phyloP scores from a whole-genome alignment of 768 basidiomycete genomes.

The Leccinum boreale region DNA sequence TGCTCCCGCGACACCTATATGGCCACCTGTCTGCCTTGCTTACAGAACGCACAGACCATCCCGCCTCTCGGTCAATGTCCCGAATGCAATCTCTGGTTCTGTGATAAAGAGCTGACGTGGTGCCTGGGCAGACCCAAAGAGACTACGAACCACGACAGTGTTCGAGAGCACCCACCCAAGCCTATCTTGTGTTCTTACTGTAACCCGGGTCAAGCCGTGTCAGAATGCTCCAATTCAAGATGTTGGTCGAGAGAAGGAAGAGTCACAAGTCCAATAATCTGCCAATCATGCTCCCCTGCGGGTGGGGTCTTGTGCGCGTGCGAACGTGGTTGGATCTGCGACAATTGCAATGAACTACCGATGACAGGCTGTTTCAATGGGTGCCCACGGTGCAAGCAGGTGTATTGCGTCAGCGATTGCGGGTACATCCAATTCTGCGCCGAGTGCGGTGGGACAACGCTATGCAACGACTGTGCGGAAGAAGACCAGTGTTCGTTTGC shows the following conservation, averaged over 20 bases:
- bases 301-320: too few relatives aligned
- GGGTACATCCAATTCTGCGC: too few relatives aligned
- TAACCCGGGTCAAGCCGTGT: background rate
- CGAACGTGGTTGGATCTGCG: too few relatives aligned
- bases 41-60: background rate
- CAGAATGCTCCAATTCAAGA: conserved; percentile 2
- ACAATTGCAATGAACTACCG: too few relatives aligned
- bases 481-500: too few relatives aligned
- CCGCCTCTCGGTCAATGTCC: conserved; percentile 21
- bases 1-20: conserved; percentile 11
- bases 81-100: conserved; percentile 20
- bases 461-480: too few relatives aligned
- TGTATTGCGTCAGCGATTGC: too few relatives aligned
- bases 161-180: conserved; percentile 12
- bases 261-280: too few relatives aligned
- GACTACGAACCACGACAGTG: background rate
- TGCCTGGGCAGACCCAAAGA: conserved; percentile 21
- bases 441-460: too few relatives aligned
- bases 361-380: too few relatives aligned
- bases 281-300: too few relatives aligned
- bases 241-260: conserved; percentile 18
- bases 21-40: conserved; percentile 9
- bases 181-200: conserved; percentile 17
- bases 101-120: conserved; percentile 18
- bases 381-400: too few relatives aligned